Percentiles rank a stretch among this genome's conserved stretches.
Conservation (phyloP, 73 alveolate species). For the Blepharisma japonicum region DNA sequence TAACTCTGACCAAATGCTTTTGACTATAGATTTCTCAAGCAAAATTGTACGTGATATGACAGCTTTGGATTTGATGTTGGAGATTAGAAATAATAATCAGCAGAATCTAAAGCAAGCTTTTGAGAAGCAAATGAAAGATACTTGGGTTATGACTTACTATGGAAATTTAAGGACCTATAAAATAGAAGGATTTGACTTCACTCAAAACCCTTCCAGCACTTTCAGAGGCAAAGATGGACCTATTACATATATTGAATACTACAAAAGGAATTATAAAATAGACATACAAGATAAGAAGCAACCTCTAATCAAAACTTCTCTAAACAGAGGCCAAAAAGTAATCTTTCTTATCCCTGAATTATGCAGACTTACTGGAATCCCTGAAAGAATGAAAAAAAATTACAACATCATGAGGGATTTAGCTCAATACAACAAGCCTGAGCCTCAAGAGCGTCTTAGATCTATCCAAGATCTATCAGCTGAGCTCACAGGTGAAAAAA, state of each 20-base stretch:
- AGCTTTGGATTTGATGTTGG: background rate
- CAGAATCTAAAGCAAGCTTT: background rate
- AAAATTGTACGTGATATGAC: background rate
- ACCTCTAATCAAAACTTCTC: background rate
- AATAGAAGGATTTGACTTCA: background rate
- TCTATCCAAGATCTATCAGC: no score
- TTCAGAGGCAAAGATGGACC: constrained; percentile 3
- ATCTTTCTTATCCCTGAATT: constrained; percentile 62
- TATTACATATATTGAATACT: constrained; percentile 7
- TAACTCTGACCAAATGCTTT: background rate
- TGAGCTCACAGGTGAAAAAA: no score
- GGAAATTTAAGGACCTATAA: background rate
- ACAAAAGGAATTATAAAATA: background rate
- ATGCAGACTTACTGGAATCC: constrained; percentile 76
- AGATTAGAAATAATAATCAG: background rate
- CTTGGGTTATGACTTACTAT: constrained; percentile 2
- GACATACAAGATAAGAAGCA: background rate
- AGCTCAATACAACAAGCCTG: constrained; percentile 26
- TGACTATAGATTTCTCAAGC: constrained; percentile 9
- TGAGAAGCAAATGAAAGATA: background rate
- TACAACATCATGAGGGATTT: constrained; percentile 61
- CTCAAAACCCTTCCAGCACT: background rate
- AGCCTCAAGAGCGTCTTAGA: background rate
- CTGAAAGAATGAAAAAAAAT: constrained; percentile 75
- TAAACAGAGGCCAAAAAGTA: background rate